A percentile compares a stretch with the other conserved stretches of the same genome.
Evolutionary conservation across 305 asterid species (phyloP).

Genomic region (Fraxinus paxiana): DNA sequence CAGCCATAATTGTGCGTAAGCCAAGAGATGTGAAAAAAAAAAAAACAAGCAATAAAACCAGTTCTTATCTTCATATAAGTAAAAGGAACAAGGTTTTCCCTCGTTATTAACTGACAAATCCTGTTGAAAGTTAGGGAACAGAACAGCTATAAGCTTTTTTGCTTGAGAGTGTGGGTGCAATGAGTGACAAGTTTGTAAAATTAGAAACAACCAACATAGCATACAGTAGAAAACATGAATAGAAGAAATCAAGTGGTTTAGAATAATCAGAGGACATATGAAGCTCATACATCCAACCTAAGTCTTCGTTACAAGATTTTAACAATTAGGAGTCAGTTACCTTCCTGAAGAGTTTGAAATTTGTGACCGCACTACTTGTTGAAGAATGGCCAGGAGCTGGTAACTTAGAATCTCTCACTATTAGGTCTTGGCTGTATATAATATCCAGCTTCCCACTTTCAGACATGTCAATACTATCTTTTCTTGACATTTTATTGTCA

Average conservation of each 20-base stretch:
- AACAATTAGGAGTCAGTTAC: conserved; percentile 30
- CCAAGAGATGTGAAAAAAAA: neutral
- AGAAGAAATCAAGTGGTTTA: neutral
- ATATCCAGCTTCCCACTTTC: conserved; percentile 61
- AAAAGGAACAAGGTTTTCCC: neutral
- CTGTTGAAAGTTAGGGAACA: neutral
- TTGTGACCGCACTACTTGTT: conserved; percentile 28
- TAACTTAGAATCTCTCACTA: conserved; percentile 49
- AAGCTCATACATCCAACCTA: conserved; percentile 14
- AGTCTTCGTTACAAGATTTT: neutral
- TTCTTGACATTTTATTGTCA: conserved; percentile 32
- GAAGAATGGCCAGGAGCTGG: conserved; percentile 35
- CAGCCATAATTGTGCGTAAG: neutral
- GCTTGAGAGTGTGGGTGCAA: neutral
- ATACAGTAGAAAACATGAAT: conserved; percentile 2
- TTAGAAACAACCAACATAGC: neutral
- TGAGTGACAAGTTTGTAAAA: neutral
- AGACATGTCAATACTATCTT: conserved; percentile 34
- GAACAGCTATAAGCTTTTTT: neutral
- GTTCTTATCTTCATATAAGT: neutral
- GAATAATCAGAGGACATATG: conserved; percentile 8
- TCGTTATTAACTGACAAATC: neutral
- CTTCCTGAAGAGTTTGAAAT: conserved; percentile 89
- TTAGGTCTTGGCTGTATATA: conserved; percentile 72
- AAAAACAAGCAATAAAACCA: neutral